phyloP scores from a whole-genome alignment of 495 filamentous ascomycete genomes.

The Amorphotheca resinae region DNA sequence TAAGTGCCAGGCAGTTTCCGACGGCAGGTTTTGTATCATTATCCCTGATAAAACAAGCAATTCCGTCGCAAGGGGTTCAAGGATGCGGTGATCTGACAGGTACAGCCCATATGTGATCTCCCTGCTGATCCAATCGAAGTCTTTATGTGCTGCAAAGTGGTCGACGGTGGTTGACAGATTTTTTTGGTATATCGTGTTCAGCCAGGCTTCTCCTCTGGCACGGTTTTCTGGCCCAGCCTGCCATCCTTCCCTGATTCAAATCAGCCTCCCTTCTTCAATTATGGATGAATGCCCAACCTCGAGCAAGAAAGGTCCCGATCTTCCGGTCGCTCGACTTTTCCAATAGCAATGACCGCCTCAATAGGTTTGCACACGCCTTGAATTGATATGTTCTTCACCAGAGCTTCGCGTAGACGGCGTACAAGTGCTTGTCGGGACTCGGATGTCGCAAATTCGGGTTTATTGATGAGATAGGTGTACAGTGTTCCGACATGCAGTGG shows the following conservation, averaged over 20 bases:
- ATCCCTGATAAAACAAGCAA: constrained; percentile 42
- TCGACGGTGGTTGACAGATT: constrained; percentile 29
- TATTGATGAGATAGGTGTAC: constrained; percentile 36
- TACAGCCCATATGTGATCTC: constrained; percentile 47
- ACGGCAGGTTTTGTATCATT: constrained; percentile 44
- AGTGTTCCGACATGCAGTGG: constrained; percentile 35
- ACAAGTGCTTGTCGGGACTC: constrained; percentile 32
- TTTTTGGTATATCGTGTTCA: constrained; percentile 30
- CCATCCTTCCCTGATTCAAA: constrained; percentile 23
- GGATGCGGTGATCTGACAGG: constrained; percentile 38
- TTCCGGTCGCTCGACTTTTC: constrained; percentile 33
- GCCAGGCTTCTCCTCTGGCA: constrained; percentile 32
- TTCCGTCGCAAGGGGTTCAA: constrained; percentile 42
- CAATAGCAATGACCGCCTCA: constrained; percentile 35
- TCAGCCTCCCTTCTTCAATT: neutral
- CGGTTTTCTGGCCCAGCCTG: constrained; percentile 34
- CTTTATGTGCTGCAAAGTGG: constrained; percentile 36
- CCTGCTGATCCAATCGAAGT: constrained; percentile 28
- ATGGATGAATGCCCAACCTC: constrained; percentile 6
- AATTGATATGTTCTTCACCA: constrained; percentile 38
- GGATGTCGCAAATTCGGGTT: constrained; percentile 27
- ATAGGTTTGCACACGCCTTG: constrained; percentile 43
- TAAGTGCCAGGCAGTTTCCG: constrained; percentile 46
- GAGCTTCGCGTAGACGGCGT: constrained; percentile 38
- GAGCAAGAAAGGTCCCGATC: constrained; percentile 41